These are phyloP conservation scores for Tulasnella sp. DNA, from an alignment of 768 basidiomycete species.

Conservation along the genomic window DNA sequence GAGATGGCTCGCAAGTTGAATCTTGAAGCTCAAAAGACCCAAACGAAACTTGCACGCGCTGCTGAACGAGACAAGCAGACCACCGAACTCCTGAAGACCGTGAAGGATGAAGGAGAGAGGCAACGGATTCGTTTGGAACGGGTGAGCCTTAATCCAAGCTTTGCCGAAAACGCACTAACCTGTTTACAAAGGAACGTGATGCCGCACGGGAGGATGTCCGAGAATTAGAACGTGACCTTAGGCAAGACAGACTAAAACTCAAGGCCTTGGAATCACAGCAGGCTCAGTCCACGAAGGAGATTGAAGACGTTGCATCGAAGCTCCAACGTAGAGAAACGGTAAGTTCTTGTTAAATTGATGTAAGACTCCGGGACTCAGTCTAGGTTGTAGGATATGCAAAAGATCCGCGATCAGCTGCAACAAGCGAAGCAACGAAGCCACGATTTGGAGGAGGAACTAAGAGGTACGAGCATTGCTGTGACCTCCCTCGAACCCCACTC, in stretches of 20 bases:
- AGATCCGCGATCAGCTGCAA: constrained; percentile 63
- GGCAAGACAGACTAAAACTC: constrained; percentile 62
- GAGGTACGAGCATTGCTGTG: constrained; percentile 45
- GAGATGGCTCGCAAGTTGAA: constrained; percentile 46
- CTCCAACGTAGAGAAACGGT: constrained; percentile 69
- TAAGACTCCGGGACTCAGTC: background rate
- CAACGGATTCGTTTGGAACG: constrained; percentile 50
- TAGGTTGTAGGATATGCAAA: constrained; percentile 65
- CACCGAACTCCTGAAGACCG: constrained; percentile 40
- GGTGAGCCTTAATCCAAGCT: constrained; percentile 39
- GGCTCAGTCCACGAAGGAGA: constrained; percentile 57
- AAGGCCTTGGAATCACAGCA: constrained; percentile 63
- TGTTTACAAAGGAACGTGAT: constrained; percentile 57
- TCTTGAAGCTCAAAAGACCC: background rate
- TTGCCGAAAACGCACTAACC: background rate
- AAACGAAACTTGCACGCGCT: background rate
- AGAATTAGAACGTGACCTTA: constrained; percentile 68
- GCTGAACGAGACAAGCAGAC: constrained; percentile 18
- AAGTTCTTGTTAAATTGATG: constrained; percentile 31
- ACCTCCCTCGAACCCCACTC: background rate
- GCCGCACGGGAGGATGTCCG: constrained; percentile 59
- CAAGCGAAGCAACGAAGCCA: constrained; percentile 69
- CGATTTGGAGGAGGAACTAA: constrained; percentile 66
- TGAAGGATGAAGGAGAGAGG: constrained; percentile 61
- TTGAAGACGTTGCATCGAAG: constrained; percentile 57